Base-by-base conservation (phyloP, 352 stramenopile species). In the Phytopythium cucurbitacearum region DNA sequence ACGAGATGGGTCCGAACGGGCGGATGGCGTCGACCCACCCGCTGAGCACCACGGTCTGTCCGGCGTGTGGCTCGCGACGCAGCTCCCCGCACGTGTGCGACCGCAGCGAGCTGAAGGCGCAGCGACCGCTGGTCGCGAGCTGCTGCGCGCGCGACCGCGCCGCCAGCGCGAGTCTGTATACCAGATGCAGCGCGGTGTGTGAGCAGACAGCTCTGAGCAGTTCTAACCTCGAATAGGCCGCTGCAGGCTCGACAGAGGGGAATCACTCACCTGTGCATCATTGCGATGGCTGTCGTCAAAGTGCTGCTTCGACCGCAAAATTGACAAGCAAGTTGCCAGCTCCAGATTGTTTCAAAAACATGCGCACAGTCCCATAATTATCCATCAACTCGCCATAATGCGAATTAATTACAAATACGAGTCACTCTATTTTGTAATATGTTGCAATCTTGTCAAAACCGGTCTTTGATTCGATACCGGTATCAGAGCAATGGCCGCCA, bases 21-120 rank as follows among this genome's bases (percentile, higher is more conserved):
- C 82, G 81, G 11, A 91, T 67, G 15, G 81, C 74, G 38, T 95
- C 77, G 15, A 95, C 76, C 85, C 85, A 95, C 3, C 85, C 85
- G 56, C 73, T 88, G 10, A 93, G 65, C 42, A 73, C 73, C 48
- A 95, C 82, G 3, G 73, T 81, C 5, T 68, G 68, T 7, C 80
- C 78, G 7, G 53, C 56, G 33, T 89, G 64, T 15, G 48, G 38
- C 28, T 76, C 59, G 16, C 56, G 59, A 33, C 80, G 76, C 40
- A 94, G 65, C 45, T 89, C 80, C 7, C 81, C 81, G 40, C 83
- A 94, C 34, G 76, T 91, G 60, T 91, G 83, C 40, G 80, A 76
- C 10, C 80, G 83, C 56, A 84, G 89, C 6, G 72, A 67, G 47
- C 69, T 83, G 12, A 63, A 60, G 56, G 51, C 46, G 11, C 67